These are phyloP conservation scores for Rhynchospora breviuscula DNA, from an alignment of 176 grass and related monocot genomes.

Conservation along the genomic window DNA sequence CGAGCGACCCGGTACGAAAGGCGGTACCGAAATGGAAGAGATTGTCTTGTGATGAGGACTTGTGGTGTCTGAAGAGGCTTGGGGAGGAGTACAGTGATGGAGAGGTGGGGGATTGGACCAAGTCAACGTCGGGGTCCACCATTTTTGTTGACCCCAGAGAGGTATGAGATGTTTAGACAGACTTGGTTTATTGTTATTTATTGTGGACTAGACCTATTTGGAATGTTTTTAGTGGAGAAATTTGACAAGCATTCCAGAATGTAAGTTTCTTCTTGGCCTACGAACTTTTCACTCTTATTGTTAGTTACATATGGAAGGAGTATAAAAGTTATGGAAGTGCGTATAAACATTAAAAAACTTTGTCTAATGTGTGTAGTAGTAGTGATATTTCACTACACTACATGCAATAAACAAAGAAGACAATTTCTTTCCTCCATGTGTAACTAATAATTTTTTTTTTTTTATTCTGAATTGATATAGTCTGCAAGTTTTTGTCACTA, in stretches of 20 bases:
- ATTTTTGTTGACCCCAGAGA: slow-evolving; percentile 94
- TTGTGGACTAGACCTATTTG: not conserved
- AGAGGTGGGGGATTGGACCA: slow-evolving; percentile 65
- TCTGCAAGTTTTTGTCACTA: not conserved
- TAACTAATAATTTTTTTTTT: not conserved
- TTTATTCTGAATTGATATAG: not conserved
- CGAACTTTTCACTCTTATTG: not conserved
- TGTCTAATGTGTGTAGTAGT: too few relatives aligned
- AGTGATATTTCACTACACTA: too few relatives aligned
- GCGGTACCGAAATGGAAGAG: slow-evolving; percentile 73
- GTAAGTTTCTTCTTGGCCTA: not conserved
- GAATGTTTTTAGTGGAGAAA: not conserved
- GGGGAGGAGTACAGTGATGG: slow-evolving; percentile 30
- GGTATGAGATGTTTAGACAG: slow-evolving; percentile 34
- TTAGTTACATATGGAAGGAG: not conserved
- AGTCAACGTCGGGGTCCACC: slow-evolving; percentile 41
- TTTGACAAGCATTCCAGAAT: not conserved
- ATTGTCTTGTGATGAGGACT: slow-evolving; percentile 67
- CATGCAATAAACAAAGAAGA: too few relatives aligned
- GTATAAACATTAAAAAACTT: too few relatives aligned
- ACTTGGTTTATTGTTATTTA: slow-evolving; percentile 10
- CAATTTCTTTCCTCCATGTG: not conserved
- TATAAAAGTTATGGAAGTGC: not conserved
- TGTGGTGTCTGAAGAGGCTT: slow-evolving; percentile 88
- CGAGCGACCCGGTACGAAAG: slow-evolving; percentile 46